These are phyloP conservation scores for Babesia caballi DNA, from an alignment of 169 alveolate genomes.

Conservation along the genomic window DNA sequence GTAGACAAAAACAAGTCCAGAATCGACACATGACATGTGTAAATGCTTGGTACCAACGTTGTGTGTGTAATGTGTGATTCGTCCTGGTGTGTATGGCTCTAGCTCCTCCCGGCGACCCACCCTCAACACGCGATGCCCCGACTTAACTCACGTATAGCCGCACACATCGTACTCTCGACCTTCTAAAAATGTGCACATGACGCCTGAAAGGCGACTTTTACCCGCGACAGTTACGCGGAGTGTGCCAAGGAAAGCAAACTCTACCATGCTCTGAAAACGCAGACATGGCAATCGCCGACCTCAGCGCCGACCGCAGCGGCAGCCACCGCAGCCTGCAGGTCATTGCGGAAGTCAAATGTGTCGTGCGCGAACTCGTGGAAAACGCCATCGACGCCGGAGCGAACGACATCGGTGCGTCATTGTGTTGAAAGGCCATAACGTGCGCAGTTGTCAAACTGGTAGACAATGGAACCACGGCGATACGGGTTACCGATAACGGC, in stretches of 20 bases:
- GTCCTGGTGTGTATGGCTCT: too few species aligned
- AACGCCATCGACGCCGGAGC: constrained; percentile 92
- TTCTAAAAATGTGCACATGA: too few species aligned
- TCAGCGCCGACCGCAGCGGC: constrained; percentile 15
- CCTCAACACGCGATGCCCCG: too few species aligned
- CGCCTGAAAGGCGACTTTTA: too few species aligned
- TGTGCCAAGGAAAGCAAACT: too few species aligned
- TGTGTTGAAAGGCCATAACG: neutral
- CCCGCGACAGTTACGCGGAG: too few species aligned
- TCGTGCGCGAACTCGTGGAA: constrained; percentile 91
- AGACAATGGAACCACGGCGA: constrained; percentile 85
- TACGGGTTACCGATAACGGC: constrained; percentile 92
- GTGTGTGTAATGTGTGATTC: neutral
- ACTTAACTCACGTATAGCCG: too few species aligned
- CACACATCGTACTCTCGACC: too few species aligned
- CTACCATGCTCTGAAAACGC: neutral
- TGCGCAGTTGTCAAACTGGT: constrained; percentile 78
- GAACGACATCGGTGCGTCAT: constrained; percentile 70
- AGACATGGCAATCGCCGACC: constrained; percentile 14
- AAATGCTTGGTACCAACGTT: neutral
- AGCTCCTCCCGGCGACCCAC: too few species aligned
- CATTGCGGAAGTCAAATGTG: constrained; percentile 61
- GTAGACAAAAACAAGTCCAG: too few species aligned
- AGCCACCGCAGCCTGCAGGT: constrained; percentile 67
- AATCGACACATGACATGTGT: too few species aligned